phyloP scores from a whole-genome alignment of 495 filamentous ascomycete genomes.

The Parathielavia hyrcaniae region DNA sequence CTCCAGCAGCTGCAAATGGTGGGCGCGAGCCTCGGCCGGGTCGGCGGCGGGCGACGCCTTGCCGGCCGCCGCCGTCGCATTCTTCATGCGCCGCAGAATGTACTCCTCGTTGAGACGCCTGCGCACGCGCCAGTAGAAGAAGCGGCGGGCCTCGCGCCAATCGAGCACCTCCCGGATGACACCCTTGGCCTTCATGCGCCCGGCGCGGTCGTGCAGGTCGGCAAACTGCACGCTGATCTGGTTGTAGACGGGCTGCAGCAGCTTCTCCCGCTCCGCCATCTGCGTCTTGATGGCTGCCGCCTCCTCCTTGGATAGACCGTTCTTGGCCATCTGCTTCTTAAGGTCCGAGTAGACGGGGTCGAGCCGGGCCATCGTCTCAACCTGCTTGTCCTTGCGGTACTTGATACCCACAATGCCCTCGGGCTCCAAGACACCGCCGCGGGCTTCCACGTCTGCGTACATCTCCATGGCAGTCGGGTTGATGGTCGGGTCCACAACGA shows the following conservation, averaged over 20 bases:
- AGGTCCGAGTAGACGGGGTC: conserved; percentile 77
- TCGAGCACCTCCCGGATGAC: conserved; percentile 75
- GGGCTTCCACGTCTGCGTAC: conserved; percentile 95
- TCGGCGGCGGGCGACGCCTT: conserved; percentile 31
- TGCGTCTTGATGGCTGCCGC: conserved; percentile 70
- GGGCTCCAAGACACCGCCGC: conserved; percentile 94
- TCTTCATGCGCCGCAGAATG: conserved; percentile 79
- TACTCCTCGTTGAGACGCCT: conserved; percentile 94
- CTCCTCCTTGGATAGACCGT: conserved; percentile 63
- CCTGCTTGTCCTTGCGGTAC: conserved; percentile 93
- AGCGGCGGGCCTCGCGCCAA: conserved; percentile 88
- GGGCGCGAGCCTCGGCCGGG: conserved; percentile 47
- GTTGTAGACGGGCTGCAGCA: conserved; percentile 82
- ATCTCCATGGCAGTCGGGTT: conserved; percentile 97
- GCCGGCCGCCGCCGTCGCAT: conserved; percentile 39
- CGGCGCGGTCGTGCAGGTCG: conserved; percentile 93
- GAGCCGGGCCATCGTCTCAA: conserved; percentile 95
- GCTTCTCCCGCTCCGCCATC: conserved; percentile 81
- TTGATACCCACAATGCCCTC: conserved; percentile 99
- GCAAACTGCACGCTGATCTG: conserved; percentile 94
- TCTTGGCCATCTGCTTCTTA: conserved; percentile 66
- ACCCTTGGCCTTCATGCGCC: conserved; percentile 96
- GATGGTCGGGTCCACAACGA: conserved; percentile 97
- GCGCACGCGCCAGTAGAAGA: conserved; percentile 99
- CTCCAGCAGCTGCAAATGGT: conserved; percentile 61